A percentile compares a stretch with the other conserved stretches of the same genome.
Evolutionary conservation across 2,329 filamentous ascomycete genomes (phyloP).

Genomic region (Monosporascus sp.): DNA sequence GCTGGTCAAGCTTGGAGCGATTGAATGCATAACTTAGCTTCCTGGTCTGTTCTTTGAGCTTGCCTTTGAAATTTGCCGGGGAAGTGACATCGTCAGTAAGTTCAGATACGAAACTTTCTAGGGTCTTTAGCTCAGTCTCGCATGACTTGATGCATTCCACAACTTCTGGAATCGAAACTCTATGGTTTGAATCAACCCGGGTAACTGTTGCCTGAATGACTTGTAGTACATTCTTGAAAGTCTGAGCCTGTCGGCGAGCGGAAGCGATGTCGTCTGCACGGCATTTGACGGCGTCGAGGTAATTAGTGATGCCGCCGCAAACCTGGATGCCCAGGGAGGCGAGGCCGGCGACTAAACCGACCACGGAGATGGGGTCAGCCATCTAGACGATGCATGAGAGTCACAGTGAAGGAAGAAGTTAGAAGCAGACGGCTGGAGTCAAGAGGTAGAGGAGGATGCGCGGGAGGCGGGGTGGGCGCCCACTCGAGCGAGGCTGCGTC

Average conservation of each 20-base stretch:
- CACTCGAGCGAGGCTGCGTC: not conserved
- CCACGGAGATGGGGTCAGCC: not conserved
- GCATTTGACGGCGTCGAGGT: not conserved
- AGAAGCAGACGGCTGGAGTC: not conserved
- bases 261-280: not conserved
- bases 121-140: not conserved
- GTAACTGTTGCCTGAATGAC: not conserved
- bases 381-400: not conserved
- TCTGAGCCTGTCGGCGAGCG: not conserved
- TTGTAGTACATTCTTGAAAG: not conserved
- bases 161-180: not conserved
- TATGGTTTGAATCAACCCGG: not conserved
- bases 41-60: not conserved
- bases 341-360: not conserved
- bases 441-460: not conserved
- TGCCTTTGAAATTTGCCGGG: not conserved
- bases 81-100: not conserved
- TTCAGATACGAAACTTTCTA: not conserved
- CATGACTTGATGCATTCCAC: not conserved
- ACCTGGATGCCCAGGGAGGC: not conserved
- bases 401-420: not conserved
- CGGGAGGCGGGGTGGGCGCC: not conserved
- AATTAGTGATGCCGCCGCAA: not conserved
- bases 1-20: not conserved
- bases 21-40: not conserved